Evolutionary conservation across 2,329 filamentous ascomycete genomes (phyloP), one percentile per base, ranked within the genome.

Genomic region (Stagonosporopsis cucurbitacearum): DNA sequence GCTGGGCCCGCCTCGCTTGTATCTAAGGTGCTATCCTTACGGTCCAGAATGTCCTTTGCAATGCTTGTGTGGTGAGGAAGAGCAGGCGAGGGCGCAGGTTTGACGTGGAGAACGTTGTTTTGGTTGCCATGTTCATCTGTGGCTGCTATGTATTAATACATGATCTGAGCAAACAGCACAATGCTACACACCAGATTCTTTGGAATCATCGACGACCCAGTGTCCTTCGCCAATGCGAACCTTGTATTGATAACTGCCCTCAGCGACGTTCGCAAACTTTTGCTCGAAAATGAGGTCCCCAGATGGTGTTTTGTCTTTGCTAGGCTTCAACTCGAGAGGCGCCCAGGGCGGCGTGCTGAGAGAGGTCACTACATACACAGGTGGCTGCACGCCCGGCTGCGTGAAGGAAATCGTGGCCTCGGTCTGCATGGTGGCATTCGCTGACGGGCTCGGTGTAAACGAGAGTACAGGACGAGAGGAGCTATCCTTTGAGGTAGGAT

Each of bases 221-320:
- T 90, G 83, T 43, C 84, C 85, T 19, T 80, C 72, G 9, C 88
- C 88, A 32, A 89, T 78, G 26, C 88, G 83, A 64, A 92, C 89
- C 74, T 91, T 92, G 81, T 92, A 93, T 66, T 90, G 86, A 62
- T 91, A 85, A 54, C 85, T 82, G 42, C 84, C 81, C 20, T 83
- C 83, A 20, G 83, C 78, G 17, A 84, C 78, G 7, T 84, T 79
- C 32, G 80, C 71, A 40, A 91, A 79, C 1, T 80, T 74, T 54
- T 85, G 85, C 39, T 75, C 79, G 69, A 90, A 92, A 12, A 81
- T 69, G 54, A 85, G 77, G 50, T 87, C 70, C n/a, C 82, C 83
- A 32, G 82, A 76, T 4, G 80, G 75, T 9, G 82, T 79, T 26
- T 77, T 77, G 4, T 78, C 78, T 6, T 70, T 64, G 54, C 75